Conservation (phyloP, 164 flowering plant genomes). For the Magnolia changhungtana region DNA sequence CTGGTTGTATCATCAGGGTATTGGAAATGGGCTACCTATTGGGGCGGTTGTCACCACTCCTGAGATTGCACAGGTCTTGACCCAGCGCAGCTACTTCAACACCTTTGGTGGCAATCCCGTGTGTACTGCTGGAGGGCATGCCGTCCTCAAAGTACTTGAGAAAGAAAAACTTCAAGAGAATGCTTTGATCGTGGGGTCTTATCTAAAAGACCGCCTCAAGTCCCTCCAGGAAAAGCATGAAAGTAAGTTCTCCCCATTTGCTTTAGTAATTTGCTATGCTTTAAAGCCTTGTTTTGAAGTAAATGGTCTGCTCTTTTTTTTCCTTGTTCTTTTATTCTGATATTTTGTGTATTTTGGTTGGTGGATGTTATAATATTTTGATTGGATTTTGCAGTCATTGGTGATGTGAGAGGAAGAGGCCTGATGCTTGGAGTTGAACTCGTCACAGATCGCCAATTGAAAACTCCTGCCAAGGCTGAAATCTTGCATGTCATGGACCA, state of each 20-base stretch:
- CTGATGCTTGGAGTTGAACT: constrained; percentile 91
- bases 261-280: not conserved
- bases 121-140: constrained; percentile 86
- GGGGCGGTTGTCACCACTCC: constrained; percentile 99
- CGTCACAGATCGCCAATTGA: constrained; percentile 69
- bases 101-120: constrained; percentile 98
- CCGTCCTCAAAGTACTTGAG: constrained; percentile 82
- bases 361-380: not conserved
- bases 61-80: constrained; percentile 80
- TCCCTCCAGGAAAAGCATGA: constrained; percentile 72
- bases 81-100: constrained; percentile 71
- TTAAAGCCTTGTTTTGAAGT: not conserved
- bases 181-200: constrained; percentile 65
- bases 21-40: constrained; percentile 93
- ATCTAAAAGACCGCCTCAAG: constrained; percentile 66
- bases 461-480: constrained; percentile 87
- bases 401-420: constrained; percentile 94
- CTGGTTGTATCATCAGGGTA: constrained; percentile 47
- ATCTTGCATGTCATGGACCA: constrained; percentile 76
- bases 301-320: not conserved
- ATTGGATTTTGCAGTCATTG: constrained; percentile 58
- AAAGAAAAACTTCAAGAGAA: constrained; percentile 86
- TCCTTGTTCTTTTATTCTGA: not conserved
- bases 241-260: constrained; percentile 34
- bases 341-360: not conserved